Evolutionary conservation across 495 filamentous ascomycete species (phyloP).

Genomic region (Poronia punctata): DNA sequence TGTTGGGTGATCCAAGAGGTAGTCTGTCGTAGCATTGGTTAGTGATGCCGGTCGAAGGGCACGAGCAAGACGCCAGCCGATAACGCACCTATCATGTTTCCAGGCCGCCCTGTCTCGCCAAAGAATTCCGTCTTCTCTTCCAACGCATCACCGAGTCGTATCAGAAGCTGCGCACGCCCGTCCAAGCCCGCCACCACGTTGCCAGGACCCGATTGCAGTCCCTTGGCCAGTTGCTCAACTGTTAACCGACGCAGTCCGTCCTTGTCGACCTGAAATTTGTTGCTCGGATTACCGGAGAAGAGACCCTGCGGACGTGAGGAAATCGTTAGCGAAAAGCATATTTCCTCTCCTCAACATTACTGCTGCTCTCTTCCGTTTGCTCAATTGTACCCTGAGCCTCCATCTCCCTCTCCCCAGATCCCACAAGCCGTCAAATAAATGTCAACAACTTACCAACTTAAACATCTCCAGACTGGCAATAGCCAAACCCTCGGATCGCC

Average conservation of each 20-base stretch:
- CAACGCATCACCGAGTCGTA: conserved; percentile 68
- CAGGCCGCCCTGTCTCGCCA: conserved; percentile 76
- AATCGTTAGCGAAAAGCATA: background rate
- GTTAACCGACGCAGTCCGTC: conserved; percentile 70
- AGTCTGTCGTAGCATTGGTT: conserved; percentile 49
- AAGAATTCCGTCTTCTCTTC: conserved; percentile 73
- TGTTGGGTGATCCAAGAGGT: conserved; percentile 82
- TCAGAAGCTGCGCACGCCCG: conserved; percentile 74
- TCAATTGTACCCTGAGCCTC: background rate
- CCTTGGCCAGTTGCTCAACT: conserved; percentile 60
- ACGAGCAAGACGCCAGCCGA: background rate
- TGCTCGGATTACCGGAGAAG: conserved; percentile 74
- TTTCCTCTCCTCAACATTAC: too few species aligned
- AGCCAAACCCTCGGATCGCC: conserved; percentile 85
- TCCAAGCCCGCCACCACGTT: conserved; percentile 87
- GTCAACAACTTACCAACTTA: conserved; percentile 46
- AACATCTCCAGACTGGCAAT: conserved; percentile 98
- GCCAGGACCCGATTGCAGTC: conserved; percentile 71
- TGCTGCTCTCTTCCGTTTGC: background rate
- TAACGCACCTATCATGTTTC: conserved; percentile 87
- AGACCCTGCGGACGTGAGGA: conserved; percentile 55
- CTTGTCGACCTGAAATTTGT: conserved; percentile 87
- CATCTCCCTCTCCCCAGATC: background rate
- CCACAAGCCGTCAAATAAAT: background rate
- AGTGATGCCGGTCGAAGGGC: background rate